Evolutionary conservation across 306 rosid genomes (phyloP).

Genomic region (Rosa lucieae): DNA sequence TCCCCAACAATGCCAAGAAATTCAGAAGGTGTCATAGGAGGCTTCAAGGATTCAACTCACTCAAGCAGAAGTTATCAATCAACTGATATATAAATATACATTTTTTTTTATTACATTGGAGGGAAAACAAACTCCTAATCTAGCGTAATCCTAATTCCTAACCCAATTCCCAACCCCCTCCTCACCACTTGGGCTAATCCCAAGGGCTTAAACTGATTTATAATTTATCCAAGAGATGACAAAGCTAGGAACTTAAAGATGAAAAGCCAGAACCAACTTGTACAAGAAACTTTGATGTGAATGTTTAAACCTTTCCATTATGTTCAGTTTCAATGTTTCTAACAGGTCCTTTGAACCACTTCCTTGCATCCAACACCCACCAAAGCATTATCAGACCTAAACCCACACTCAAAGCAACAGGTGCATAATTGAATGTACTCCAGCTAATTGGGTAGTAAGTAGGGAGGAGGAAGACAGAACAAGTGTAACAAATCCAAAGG

Average conservation of each 20-base stretch:
- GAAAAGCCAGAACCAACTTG: not conserved
- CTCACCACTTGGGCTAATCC: no score
- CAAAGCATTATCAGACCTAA: conserved; percentile 74
- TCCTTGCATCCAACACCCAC: conserved; percentile 89
- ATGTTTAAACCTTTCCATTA: conserved; percentile 48
- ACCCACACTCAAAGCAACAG: conserved; percentile 61
- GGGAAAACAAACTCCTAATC: no score
- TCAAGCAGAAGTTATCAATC: no score
- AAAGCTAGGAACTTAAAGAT: not conserved
- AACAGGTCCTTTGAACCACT: conserved; percentile 90
- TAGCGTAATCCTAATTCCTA: no score
- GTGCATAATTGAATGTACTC: conserved; percentile 83
- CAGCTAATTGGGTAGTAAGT: conserved; percentile 64
- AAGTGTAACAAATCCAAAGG: conserved; percentile 82
- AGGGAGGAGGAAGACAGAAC: conserved; percentile 82
- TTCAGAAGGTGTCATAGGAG: no score
- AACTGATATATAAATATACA: no score
- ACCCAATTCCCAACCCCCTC: no score
- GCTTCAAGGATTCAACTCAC: no score
- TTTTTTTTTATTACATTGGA: no score
- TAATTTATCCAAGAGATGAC: not conserved
- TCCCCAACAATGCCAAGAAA: no score
- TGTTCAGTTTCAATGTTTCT: conserved; percentile 54
- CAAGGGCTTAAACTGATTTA: no score
- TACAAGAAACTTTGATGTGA: not conserved